These are phyloP conservation scores for Capsicum pubescens DNA, from an alignment of 257 asterid genomes.

Conservation along the genomic window DNA sequence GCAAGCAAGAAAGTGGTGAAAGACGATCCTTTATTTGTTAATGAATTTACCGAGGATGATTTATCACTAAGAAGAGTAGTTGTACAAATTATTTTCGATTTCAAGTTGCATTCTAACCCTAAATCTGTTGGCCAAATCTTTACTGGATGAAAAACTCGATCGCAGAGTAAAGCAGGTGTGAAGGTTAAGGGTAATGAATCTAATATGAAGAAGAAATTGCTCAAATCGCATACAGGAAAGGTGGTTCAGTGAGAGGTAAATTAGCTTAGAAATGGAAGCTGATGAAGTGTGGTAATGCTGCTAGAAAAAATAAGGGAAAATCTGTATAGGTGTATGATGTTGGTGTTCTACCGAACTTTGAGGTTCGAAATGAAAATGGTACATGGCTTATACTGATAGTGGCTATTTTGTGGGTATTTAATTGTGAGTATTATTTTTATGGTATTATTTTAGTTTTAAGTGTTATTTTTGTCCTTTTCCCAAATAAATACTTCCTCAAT, in stretches of 20 bases:
- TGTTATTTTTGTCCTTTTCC: no score
- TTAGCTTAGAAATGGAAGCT: neutral
- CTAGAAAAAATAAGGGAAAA: no score
- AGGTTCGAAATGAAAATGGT: no score
- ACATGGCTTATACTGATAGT: no score
- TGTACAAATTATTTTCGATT: neutral
- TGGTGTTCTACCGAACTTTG: no score
- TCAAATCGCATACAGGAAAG: neutral
- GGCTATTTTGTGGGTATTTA: no score
- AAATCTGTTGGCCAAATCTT: no score
- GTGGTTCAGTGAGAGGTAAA: neutral
- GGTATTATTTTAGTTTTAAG: no score
- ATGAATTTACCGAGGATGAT: constrained; percentile 21
- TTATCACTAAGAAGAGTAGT: neutral
- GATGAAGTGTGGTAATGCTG: no score
- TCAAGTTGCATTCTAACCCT: neutral
- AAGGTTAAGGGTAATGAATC: neutral
- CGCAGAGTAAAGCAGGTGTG: neutral
- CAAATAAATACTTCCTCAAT: no score
- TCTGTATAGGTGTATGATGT: no score
- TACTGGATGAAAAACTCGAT: neutral
- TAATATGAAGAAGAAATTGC: neutral
- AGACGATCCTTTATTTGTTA: neutral
- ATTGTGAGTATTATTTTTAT: no score
- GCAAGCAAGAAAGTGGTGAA: neutral